Percentiles rank a stretch among this genome's conserved stretches.
Evolutionary conservation across 371 early-diverging fungal species (phyloP).

Genomic region (Mortierella sp.): DNA sequence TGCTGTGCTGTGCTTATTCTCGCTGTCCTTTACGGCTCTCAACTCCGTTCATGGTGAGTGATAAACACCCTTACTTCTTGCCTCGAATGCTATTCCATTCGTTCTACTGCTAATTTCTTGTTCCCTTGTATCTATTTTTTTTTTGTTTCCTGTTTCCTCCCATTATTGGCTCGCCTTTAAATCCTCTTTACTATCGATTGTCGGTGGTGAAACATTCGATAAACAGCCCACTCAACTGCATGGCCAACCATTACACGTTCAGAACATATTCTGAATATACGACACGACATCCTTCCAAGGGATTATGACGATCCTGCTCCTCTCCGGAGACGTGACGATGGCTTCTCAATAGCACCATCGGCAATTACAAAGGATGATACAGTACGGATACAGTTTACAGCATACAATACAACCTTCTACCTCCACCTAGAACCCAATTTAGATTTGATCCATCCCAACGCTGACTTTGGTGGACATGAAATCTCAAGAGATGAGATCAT

Average conservation of each 20-base stretch:
- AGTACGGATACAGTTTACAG: constrained; percentile 70
- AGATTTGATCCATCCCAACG: constrained; percentile 80
- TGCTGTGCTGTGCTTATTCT: constrained; percentile 1
- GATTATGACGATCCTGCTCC: constrained; percentile 10
- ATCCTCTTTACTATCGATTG: neutral
- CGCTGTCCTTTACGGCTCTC: neutral
- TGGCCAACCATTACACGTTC: constrained; percentile 42
- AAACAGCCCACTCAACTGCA: constrained; percentile 44
- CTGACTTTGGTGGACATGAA: constrained; percentile 57
- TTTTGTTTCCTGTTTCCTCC: neutral
- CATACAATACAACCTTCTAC: constrained; percentile 79
- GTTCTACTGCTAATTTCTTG: neutral
- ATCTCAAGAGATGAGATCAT: constrained; percentile 59
- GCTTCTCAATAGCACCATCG: neutral
- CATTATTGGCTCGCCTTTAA: too few species aligned
- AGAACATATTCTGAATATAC: constrained; percentile 40
- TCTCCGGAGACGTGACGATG: constrained; percentile 13
- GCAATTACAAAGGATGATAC: constrained; percentile 64
- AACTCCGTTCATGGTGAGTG: neutral
- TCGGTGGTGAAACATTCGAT: neutral
- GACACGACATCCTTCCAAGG: constrained; percentile 44
- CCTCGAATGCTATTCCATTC: neutral
- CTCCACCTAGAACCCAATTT: constrained; percentile 80
- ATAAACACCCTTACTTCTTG: neutral
- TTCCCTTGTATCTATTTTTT: neutral